Evolutionary conservation across 345 rosid species (phyloP).

Genomic region (Aquilaria malaccensis): DNA sequence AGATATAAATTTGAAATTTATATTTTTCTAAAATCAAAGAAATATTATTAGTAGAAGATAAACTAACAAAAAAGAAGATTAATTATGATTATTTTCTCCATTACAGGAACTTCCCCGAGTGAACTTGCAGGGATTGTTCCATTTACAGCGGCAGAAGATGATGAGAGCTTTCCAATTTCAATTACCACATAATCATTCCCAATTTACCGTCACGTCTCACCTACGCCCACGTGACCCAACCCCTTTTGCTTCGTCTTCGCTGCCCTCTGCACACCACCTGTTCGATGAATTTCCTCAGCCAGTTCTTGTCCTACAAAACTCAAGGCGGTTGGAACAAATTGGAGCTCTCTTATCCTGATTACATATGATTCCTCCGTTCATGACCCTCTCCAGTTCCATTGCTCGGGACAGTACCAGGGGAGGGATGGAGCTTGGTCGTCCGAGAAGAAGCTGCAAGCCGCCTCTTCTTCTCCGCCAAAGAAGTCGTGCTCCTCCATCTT

Average conservation of each 20-base stretch:
- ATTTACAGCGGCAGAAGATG: conserved; percentile 23
- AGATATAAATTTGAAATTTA: background rate
- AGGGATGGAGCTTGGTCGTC: conserved; percentile 85
- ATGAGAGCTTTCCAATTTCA: conserved; percentile 3
- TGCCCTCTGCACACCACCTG: background rate
- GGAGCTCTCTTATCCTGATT: conserved; percentile 9
- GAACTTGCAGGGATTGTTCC: conserved; percentile 11
- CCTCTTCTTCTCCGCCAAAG: conserved; percentile 77
- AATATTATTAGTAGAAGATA: background rate
- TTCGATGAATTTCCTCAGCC: conserved; percentile 1
- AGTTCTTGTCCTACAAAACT: conserved; percentile 1
- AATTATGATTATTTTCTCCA: conserved; percentile 21
- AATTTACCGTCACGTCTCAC: conserved; percentile 18
- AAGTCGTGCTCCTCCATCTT: conserved; percentile 83
- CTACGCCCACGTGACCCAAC: conserved; percentile 18
- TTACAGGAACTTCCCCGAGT: conserved; percentile 18
- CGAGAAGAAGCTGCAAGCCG: conserved; percentile 71
- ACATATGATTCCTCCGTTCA: background rate
- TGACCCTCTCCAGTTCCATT: conserved; percentile 32
- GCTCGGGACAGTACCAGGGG: conserved; percentile 65
- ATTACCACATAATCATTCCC: conserved; percentile 46
- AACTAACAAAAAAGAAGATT: conserved; percentile 2
- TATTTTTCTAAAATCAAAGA: background rate
- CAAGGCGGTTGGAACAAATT: background rate
- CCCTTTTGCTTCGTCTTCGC: background rate